Percentiles rank a stretch among this genome's conserved stretches.
phyloP scores from a whole-genome alignment of 352 stramenopile species.

The Phytopythium cucurbitacearum region DNA sequence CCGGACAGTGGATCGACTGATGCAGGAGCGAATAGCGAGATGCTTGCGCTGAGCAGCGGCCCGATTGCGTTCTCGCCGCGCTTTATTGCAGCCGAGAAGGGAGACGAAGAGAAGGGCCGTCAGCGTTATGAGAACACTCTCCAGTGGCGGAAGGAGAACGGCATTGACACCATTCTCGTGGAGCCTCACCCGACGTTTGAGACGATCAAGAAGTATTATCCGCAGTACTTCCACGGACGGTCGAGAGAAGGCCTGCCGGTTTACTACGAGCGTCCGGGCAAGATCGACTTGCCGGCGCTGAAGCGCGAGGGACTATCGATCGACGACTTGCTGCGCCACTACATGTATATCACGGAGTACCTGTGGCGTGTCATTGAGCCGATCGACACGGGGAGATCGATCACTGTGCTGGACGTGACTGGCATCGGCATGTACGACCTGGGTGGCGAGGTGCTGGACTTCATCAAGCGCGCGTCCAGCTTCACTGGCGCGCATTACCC shows the following conservation, averaged over 20 bases:
- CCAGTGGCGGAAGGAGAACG: slow-evolving; percentile 84
- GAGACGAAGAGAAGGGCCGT: slow-evolving; percentile 73
- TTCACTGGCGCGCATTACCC: slow-evolving; percentile 93
- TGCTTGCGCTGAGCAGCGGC: slow-evolving; percentile 40
- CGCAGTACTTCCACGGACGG: slow-evolving; percentile 87
- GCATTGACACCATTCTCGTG: slow-evolving; percentile 86
- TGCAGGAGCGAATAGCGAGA: slow-evolving; percentile 9
- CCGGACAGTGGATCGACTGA: slow-evolving; percentile 8
- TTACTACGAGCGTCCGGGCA: slow-evolving; percentile 84
- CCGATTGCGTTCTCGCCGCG: slow-evolving; percentile 70
- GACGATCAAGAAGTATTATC: slow-evolving; percentile 90
- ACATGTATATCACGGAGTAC: slow-evolving; percentile 93
- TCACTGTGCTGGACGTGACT: slow-evolving; percentile 82
- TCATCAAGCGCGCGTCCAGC: slow-evolving; percentile 80
- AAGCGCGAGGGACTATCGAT: slow-evolving; percentile 86
- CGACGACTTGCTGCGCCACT: slow-evolving; percentile 84
- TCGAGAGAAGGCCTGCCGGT: slow-evolving; percentile 71
- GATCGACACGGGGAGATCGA: slow-evolving; percentile 58
- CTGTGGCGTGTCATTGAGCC: slow-evolving; percentile 83
- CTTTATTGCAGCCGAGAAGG: slow-evolving; percentile 84
- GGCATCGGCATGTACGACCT: slow-evolving; percentile 88
- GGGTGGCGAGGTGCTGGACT: slow-evolving; percentile 83
- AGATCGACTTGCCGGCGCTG: slow-evolving; percentile 83
- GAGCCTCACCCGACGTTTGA: slow-evolving; percentile 76
- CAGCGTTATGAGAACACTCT: slow-evolving; percentile 71